Conservation (phyloP, 78 protist species). For the Dictyostelium intermedium region DNA sequence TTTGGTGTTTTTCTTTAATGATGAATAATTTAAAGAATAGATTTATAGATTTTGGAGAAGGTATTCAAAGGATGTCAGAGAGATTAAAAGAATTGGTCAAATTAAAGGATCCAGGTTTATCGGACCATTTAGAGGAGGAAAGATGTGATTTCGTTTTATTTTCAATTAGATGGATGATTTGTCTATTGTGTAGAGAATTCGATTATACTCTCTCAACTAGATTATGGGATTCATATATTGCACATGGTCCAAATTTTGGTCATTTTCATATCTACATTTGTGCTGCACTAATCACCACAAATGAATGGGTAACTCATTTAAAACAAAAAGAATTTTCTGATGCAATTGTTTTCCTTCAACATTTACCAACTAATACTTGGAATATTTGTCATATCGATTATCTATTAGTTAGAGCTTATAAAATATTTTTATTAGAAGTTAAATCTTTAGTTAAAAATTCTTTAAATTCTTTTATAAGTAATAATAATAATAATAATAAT, state of each 20-base stretch:
- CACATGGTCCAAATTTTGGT: conserved; percentile 79
- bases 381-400: conserved; percentile 64
- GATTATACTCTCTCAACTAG: conserved; percentile 40
- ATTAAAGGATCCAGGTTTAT: conserved; percentile 18
- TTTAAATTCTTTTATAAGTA: background rate
- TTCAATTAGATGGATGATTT: conserved; percentile 74
- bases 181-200: conserved; percentile 63
- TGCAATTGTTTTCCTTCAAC: conserved; percentile 55
- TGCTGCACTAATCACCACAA: conserved; percentile 53
- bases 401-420: conserved; percentile 63
- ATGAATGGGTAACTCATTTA: conserved; percentile 39
- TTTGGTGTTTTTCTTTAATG: conserved; percentile 74
- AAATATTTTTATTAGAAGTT: conserved; percentile 62
- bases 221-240: conserved; percentile 68
- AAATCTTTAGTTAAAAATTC: conserved; percentile 49
- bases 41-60: conserved; percentile 71
- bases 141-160: conserved; percentile 67
- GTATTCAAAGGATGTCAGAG: conserved; percentile 53
- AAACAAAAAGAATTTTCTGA: conserved; percentile 52
- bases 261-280: conserved; percentile 70
- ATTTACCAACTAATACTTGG: conserved; percentile 59
- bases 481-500: background rate
- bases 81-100: conserved; percentile 44
- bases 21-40: conserved; percentile 77
- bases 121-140: conserved; percentile 47